Evolutionary conservation across 345 rosid genomes (phyloP).

Genomic region (Excoecaria agallocha): DNA sequence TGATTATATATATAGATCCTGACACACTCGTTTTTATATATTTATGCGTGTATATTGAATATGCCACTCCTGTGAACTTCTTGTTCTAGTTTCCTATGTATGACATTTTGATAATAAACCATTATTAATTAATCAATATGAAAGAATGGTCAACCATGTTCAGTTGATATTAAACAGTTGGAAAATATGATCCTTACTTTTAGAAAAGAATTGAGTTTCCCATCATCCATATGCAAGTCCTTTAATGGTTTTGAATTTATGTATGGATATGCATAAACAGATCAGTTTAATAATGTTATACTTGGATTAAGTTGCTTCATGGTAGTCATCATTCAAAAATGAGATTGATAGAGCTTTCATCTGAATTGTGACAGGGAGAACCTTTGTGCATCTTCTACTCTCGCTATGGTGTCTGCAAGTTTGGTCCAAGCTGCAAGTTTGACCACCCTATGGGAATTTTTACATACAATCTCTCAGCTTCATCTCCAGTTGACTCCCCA

Average conservation of each 20-base stretch:
- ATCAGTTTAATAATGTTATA: background rate
- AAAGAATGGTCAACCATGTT: too few species aligned
- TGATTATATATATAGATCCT: background rate
- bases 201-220: background rate
- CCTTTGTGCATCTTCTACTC: constrained; percentile 88
- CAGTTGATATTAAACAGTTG: too few species aligned
- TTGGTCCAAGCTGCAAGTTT: constrained; percentile 99
- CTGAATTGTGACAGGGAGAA: constrained; percentile 63
- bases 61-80: background rate
- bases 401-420: constrained; percentile 97
- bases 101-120: background rate
- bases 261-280: background rate
- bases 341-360: constrained; percentile 20
- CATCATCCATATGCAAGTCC: background rate
- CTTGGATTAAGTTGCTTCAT: background rate
- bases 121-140: background rate
- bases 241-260: background rate
- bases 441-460: constrained; percentile 93
- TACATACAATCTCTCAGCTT: constrained; percentile 52
- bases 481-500: constrained; percentile 52
- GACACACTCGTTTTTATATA: too few species aligned
- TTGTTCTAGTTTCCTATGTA: background rate
- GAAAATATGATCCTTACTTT: too few species aligned
- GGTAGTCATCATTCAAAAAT: background rate
- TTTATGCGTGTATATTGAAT: background rate